Percentiles rank a stretch among this genome's conserved stretches.
Evolutionary conservation across 2,329 filamentous ascomycete species (phyloP).

Genomic region (Claviceps capensis): DNA sequence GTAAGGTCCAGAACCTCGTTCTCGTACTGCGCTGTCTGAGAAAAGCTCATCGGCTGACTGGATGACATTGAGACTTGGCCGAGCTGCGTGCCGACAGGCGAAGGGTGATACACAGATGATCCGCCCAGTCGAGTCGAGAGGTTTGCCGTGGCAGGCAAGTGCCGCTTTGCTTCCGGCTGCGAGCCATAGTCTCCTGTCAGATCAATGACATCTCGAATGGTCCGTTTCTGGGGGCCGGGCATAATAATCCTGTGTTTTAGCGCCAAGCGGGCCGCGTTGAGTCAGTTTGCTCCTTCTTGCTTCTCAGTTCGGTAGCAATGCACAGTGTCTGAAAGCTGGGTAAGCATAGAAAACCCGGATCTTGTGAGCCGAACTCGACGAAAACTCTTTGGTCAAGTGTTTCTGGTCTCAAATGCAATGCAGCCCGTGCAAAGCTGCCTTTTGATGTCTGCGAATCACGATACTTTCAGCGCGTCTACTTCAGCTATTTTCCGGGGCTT

Average conservation of each 20-base stretch:
- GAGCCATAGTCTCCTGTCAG: constrained; percentile 24
- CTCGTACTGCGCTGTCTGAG: constrained; percentile 13
- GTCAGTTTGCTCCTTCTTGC: neutral
- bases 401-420: neutral
- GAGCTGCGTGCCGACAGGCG: neutral
- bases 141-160: constrained; percentile 8
- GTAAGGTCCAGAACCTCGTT: constrained; percentile 29
- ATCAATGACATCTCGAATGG: constrained; percentile 22
- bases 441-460: too few species aligned
- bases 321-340: neutral
- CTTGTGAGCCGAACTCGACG: neutral
- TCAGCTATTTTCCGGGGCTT: too few species aligned
- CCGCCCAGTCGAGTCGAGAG: constrained; percentile 9
- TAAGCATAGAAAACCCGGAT: neutral
- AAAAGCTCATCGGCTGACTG: constrained; percentile 3
- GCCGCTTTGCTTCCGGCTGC: constrained; percentile 14
- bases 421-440: neutral
- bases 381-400: neutral
- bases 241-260: constrained; percentile 2
- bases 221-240: constrained; percentile 20
- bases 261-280: neutral
- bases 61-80: constrained; percentile 2
- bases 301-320: neutral
- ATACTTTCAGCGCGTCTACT: too few species aligned
- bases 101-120: constrained; percentile 7